Conservation (phyloP, 2,329 filamentous ascomycete species). For the Rugonectria rugulosa region DNA sequence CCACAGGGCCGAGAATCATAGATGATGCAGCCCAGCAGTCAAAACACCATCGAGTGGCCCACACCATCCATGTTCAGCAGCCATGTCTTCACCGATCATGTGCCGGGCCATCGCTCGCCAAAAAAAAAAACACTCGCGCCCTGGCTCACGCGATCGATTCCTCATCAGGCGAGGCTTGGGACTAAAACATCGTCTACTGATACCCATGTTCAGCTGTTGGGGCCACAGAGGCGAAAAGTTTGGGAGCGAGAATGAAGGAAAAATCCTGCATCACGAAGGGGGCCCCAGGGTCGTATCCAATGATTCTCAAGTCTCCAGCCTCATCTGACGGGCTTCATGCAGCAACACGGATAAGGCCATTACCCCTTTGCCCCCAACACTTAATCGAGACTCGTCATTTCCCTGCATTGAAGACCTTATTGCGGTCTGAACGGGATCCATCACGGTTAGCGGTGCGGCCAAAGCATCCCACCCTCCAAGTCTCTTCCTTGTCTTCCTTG, state of each 20-base stretch:
- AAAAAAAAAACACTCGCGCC: background rate
- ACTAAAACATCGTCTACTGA: conserved; percentile 17
- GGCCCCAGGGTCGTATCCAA: conserved; percentile 25
- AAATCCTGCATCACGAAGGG: background rate
- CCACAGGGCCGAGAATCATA: background rate
- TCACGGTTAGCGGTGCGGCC: conserved; percentile 38
- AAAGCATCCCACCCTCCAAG: conserved; percentile 27
- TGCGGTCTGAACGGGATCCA: conserved; percentile 31
- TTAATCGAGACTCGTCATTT: conserved; percentile 23
- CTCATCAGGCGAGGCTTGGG: conserved; percentile 31
- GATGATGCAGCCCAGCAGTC: background rate
- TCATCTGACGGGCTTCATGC: conserved; percentile 4
- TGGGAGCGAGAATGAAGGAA: conserved; percentile 22
- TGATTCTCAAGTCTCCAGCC: conserved; percentile 19
- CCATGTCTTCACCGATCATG: conserved; percentile 18
- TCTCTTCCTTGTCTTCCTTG: too few species aligned
- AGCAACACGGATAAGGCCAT: conserved; percentile 25
- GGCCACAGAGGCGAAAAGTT: conserved; percentile 31
- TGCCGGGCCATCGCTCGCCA: conserved; percentile 15
- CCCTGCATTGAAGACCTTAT: conserved; percentile 33
- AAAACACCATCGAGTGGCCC: conserved; percentile 4
- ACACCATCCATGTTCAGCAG: conserved; percentile 6
- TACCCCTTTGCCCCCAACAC: conserved; percentile 20
- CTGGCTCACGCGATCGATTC: conserved; percentile 25
- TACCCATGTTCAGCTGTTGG: conserved; percentile 21